Base-by-base conservation (phyloP, 2,329 filamentous ascomycete genomes). In the Conoideocrella luteorostrata region DNA sequence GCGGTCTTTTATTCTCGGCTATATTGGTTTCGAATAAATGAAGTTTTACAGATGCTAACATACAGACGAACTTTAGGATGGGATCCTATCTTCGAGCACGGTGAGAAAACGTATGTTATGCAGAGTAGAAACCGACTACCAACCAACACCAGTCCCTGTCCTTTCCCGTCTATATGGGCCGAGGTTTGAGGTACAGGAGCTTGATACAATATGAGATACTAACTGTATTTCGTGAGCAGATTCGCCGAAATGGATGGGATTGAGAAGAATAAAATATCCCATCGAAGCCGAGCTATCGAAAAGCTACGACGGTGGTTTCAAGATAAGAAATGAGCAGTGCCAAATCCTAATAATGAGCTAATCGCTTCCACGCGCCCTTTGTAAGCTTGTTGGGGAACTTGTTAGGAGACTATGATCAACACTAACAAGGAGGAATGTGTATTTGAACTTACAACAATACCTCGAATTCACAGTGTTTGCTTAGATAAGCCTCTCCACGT, bases 31-130 rank as follows among this genome's bases (percentile, higher is more conserved):
- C n/a, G n/a, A n/a, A n/a, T n/a, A n/a, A n/a, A n/a, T n/a, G n/a
- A 23, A 13, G 18, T 15, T 18, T 23, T 26, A 7, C 32, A 24
- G 34, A 26, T 20, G 37, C 42, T 45, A 38, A 47, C 26, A 30
- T 23, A 11, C 13, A 13, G 18, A 3, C 38, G 10, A 24, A 6
- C 3, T 38, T 21, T 50, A 95, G 90, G 91, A 36, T 98, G 93
- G 93, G 93, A 98, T 64, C 81, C 93, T 2, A 84, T 95, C 51
- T 98, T 98, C 57, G 93, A 98, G 68, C 91, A 94, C 54, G 77
- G 94, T 51, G 90, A 90, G 33, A 72, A 88, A 67, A 98, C 93
- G 70, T 80, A 63, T 59, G 75, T 66, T 33, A n/a, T 22, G 7
- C 29, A 24, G n/a, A 38, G 30, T 15, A 23, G 13, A 28, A 17